Conservation (phyloP, 345 rosid species). For the Excoecaria cochinchinensis region DNA sequence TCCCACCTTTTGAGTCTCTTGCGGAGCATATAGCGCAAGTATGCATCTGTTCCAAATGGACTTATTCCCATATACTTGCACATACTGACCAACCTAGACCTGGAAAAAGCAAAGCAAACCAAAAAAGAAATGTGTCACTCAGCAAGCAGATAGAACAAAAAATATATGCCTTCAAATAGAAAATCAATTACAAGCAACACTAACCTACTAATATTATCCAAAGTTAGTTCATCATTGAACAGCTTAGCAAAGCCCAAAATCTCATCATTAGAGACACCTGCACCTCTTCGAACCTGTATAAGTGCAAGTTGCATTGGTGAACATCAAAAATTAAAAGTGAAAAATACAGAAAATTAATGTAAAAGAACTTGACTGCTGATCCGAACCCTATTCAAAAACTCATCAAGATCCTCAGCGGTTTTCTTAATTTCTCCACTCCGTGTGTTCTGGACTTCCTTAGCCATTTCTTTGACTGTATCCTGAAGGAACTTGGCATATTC, state of each 20-base stretch:
- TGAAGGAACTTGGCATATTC: constrained; percentile 73
- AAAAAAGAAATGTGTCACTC: not conserved
- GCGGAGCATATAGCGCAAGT: constrained; percentile 91
- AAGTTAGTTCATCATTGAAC: constrained; percentile 90
- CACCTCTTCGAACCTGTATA: constrained; percentile 88
- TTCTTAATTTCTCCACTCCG: constrained; percentile 58
- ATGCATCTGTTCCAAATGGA: constrained; percentile 93
- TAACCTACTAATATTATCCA: constrained; percentile 96
- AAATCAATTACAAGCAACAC: constrained; percentile 2
- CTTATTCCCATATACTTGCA: constrained; percentile 98
- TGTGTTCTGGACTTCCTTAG: constrained; percentile 80
- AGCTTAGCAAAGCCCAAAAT: constrained; percentile 94
- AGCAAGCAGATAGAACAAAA: not conserved
- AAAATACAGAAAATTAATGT: not conserved
- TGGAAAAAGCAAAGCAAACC: constrained; percentile 27
- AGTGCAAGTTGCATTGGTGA: not conserved
- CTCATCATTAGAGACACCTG: constrained; percentile 86
- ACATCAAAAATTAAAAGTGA: not conserved
- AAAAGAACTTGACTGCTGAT: not conserved
- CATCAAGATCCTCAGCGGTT: constrained; percentile 61
- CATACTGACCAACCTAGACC: constrained; percentile 93
- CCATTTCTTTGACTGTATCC: constrained; percentile 91
- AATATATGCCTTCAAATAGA: not conserved
- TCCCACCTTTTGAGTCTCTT: constrained; percentile 80
- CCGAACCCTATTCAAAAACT: constrained; percentile 17